phyloP scores from a whole-genome alignment of 345 rosid genomes.

The Jatropha curcas region DNA sequence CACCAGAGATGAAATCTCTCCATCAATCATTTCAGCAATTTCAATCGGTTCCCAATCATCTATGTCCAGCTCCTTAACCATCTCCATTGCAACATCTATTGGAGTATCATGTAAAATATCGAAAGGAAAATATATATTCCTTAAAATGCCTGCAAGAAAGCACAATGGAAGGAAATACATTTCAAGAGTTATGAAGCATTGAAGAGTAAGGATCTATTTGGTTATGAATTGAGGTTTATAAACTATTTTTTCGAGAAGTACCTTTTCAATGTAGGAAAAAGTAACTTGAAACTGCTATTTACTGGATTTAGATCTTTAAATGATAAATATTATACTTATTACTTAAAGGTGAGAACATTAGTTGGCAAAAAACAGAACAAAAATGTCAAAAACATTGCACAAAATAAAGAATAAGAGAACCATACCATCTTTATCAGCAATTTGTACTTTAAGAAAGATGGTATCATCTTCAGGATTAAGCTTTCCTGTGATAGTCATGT shows the following conservation, averaged over 20 bases:
- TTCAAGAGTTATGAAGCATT: not conserved
- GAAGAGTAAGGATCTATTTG: not conserved
- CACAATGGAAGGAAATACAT: not conserved
- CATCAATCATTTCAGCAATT: conserved; percentile 71
- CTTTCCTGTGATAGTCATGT: conserved; percentile 71
- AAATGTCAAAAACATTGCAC: not conserved
- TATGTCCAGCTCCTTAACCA: conserved; percentile 78
- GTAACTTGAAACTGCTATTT: no score
- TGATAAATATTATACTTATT: no score
- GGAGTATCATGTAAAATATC: conserved; percentile 65
- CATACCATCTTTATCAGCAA: conserved; percentile 57
- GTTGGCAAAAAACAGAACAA: not conserved
- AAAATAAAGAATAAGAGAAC: not conserved
- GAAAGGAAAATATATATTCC: conserved; percentile 62
- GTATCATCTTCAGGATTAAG: conserved; percentile 69
- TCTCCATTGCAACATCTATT: conserved; percentile 69
- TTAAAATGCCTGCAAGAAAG: conserved; percentile 42
- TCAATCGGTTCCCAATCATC: conserved; percentile 67
- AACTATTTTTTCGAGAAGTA: no score
- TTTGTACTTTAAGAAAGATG: conserved; percentile 58
- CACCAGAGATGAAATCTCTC: conserved; percentile 56
- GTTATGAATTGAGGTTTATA: no score
- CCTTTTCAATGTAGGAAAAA: no score
- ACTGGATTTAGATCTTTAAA: no score
- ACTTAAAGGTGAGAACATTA: no score